phyloP scores from a whole-genome alignment of 2,329 filamentous ascomycete genomes.

The Ceratocystis eucalypticola region DNA sequence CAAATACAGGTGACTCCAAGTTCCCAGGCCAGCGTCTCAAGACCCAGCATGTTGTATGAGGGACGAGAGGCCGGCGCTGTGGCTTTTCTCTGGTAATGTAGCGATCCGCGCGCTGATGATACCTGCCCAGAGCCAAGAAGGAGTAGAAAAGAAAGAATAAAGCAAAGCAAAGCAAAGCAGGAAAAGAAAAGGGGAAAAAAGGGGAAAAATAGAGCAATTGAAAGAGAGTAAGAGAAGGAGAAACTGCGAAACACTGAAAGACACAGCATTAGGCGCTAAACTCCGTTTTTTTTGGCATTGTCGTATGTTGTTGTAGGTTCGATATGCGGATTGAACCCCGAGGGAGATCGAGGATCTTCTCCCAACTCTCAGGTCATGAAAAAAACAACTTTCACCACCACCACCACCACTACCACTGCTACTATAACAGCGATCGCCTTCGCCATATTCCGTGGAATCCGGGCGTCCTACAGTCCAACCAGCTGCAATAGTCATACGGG shows the following conservation, averaged over 20 bases:
- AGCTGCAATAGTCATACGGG: neutral
- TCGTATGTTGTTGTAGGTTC: conserved; percentile 17
- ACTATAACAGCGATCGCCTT: neutral
- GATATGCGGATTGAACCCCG: conserved; percentile 17
- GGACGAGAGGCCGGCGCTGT: conserved; percentile 22
- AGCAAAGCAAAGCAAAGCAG: neutral
- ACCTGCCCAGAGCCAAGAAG: conserved; percentile 19
- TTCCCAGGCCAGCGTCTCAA: conserved; percentile 31
- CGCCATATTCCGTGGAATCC: neutral
- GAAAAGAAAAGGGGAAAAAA: neutral
- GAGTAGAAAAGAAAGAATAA: conserved; percentile 15
- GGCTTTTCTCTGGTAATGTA: conserved; percentile 21
- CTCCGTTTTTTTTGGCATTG: conserved; percentile 4
- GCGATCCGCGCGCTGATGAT: conserved; percentile 18
- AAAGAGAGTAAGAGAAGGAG: conserved; percentile 1
- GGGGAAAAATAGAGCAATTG: neutral
- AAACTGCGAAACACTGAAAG: neutral
- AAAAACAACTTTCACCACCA: conserved; percentile 9
- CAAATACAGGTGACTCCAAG: conserved; percentile 53
- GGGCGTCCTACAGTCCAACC: neutral
- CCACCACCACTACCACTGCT: neutral
- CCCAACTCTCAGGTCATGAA: conserved; percentile 16
- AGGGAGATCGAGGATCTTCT: conserved; percentile 11
- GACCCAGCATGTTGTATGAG: conserved; percentile 57
- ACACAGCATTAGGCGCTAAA: neutral